Evolutionary conservation across 1,139 yeast species (phyloP).

Genomic region (Geotrichum siamense): DNA sequence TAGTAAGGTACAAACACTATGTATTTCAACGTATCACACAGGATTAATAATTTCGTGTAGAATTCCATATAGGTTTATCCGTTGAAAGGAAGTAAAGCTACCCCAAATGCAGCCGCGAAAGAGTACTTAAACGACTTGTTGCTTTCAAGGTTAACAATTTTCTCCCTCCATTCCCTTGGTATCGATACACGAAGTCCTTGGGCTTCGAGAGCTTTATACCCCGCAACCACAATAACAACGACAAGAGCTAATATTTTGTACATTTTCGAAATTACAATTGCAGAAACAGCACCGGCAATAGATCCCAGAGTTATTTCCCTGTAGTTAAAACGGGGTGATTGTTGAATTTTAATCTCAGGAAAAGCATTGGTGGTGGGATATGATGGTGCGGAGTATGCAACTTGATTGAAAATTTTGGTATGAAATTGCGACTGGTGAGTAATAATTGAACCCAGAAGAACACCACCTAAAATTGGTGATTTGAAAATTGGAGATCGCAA

Average conservation of each 20-base stretch:
- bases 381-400: too few relatives aligned
- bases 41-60: too few relatives aligned
- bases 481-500: not conserved
- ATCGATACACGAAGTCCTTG: not conserved
- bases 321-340: not conserved
- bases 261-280: not conserved
- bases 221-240: not conserved
- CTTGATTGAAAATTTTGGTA: not conserved
- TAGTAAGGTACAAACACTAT: too few relatives aligned
- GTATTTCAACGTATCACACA: too few relatives aligned
- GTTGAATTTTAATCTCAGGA: too few relatives aligned
- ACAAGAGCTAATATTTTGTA: not conserved
- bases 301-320: not conserved
- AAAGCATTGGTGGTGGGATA: too few relatives aligned
- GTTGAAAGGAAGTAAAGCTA: not conserved
- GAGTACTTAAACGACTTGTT: not conserved
- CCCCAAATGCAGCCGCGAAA: not conserved
- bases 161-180: not conserved
- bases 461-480: not conserved
- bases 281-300: not conserved
- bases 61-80: too few relatives aligned
- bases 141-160: not conserved
- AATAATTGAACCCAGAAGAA: not conserved
- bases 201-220: constrained; percentile 1
- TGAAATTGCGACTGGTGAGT: not conserved